Conservation (phyloP, 2,329 filamentous ascomycete genomes). For the Colletotrichum liriopes region DNA sequence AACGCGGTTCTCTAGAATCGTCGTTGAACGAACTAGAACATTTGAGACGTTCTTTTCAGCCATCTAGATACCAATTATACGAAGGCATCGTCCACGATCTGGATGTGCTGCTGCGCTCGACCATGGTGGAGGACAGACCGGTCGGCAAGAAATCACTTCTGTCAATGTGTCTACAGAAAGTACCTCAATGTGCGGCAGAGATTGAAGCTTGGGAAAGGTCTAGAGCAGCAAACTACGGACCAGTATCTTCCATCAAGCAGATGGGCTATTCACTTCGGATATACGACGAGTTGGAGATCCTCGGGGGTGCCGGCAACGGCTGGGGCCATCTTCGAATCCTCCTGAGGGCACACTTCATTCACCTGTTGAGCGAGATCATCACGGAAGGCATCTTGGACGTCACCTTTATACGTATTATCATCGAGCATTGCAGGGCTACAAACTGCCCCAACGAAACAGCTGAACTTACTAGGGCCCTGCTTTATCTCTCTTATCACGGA, state of each 20-base stretch:
- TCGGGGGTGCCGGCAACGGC: conserved; percentile 58
- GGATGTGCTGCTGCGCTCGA: conserved; percentile 49
- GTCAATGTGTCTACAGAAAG: conserved; percentile 63
- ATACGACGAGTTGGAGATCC: conserved; percentile 64
- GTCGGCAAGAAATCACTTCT: conserved; percentile 57
- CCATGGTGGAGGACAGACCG: conserved; percentile 18
- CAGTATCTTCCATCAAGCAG: conserved; percentile 52
- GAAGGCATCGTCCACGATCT: conserved; percentile 54
- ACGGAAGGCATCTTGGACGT: conserved; percentile 58
- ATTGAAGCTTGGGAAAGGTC: conserved; percentile 60
- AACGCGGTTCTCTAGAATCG: conserved; percentile 6
- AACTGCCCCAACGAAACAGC: conserved; percentile 58
- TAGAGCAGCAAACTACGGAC: conserved; percentile 57
- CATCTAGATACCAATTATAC: conserved; percentile 50
- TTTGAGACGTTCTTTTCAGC: conserved; percentile 42
- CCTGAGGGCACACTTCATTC: conserved; percentile 63
- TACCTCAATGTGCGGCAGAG: conserved; percentile 63
- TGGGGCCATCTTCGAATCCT: conserved; percentile 63
- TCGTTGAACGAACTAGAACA: conserved; percentile 4
- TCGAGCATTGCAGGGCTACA: conserved; percentile 58
- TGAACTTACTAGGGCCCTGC: conserved; percentile 56
- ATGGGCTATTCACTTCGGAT: conserved; percentile 60
- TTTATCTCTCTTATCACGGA: conserved; percentile 53
- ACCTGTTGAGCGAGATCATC: conserved; percentile 60
- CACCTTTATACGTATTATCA: conserved; percentile 57